These are phyloP conservation scores for Acanthamoeba healyi DNA, from an alignment of 208 protist species.

Conservation along the genomic window DNA sequence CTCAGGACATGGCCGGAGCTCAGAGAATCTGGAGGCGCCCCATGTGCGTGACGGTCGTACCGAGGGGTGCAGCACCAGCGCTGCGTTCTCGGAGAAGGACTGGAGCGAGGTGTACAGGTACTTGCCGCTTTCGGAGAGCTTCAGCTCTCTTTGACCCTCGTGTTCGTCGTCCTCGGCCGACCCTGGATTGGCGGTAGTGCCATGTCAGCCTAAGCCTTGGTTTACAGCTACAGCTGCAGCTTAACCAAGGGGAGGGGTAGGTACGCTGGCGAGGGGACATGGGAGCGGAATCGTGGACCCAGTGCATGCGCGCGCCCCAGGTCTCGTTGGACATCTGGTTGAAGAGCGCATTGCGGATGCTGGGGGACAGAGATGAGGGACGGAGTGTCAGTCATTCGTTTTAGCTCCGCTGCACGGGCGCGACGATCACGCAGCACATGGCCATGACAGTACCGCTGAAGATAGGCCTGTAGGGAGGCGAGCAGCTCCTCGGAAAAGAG, in stretches of 20 bases:
- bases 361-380: neutral
- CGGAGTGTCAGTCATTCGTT: neutral
- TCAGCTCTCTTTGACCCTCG: neutral
- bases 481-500: neutral
- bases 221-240: too few relatives aligned
- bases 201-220: neutral
- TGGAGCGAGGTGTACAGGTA: neutral
- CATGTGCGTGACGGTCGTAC: neutral
- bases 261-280: neutral
- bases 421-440: too few relatives aligned
- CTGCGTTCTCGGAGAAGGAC: neutral
- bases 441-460: neutral
- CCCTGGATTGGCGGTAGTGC: neutral
- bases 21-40: too few relatives aligned
- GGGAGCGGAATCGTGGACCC: neutral
- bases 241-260: too few relatives aligned
- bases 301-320: neutral
- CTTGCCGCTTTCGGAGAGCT: slow-evolving; percentile 10
- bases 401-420: neutral
- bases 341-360: neutral
- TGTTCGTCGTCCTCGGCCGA: neutral
- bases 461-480: neutral
- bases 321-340: neutral
- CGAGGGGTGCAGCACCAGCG: neutral
- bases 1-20: too few relatives aligned